Conservation (phyloP, 176 grass and related monocot species). For the Musa itinerans region DNA sequence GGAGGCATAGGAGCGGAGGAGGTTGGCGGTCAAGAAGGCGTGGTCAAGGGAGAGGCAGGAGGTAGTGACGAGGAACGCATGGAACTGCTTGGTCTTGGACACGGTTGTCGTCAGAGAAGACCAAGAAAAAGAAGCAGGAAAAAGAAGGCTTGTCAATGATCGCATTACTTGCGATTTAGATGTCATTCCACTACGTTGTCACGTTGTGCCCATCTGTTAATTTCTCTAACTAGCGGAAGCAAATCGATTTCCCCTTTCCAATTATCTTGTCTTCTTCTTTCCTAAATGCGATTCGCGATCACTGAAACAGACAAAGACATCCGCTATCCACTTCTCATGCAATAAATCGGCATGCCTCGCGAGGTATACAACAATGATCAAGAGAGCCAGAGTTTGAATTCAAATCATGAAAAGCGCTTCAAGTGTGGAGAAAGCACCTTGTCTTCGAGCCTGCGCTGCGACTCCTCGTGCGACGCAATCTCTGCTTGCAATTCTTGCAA, state of each 20-base stretch:
- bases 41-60: not conserved
- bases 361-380: too few relatives aligned
- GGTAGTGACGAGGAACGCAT: slow-evolving; percentile 26
- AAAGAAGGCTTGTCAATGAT: not conserved
- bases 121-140: not conserved
- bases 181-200: not conserved
- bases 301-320: too few relatives aligned
- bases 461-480: slow-evolving; percentile 24
- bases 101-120: slow-evolving; percentile 12
- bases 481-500: slow-evolving; percentile 22
- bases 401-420: not conserved
- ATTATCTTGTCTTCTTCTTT: too few relatives aligned
- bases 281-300: too few relatives aligned
- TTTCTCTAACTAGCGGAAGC: not conserved
- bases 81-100: slow-evolving; percentile 39
- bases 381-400: not conserved
- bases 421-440: slow-evolving; percentile 15
- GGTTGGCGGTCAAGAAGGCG: not conserved
- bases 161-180: not conserved
- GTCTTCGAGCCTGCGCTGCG: slow-evolving; percentile 25
- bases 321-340: too few relatives aligned
- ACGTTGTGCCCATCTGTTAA: not conserved
- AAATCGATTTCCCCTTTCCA: not conserved
- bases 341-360: too few relatives aligned
- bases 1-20: slow-evolving; percentile 43